phyloP scores from a whole-genome alignment of 768 basidiomycete genomes.

The Tylopilus rubrobrunneus region DNA sequence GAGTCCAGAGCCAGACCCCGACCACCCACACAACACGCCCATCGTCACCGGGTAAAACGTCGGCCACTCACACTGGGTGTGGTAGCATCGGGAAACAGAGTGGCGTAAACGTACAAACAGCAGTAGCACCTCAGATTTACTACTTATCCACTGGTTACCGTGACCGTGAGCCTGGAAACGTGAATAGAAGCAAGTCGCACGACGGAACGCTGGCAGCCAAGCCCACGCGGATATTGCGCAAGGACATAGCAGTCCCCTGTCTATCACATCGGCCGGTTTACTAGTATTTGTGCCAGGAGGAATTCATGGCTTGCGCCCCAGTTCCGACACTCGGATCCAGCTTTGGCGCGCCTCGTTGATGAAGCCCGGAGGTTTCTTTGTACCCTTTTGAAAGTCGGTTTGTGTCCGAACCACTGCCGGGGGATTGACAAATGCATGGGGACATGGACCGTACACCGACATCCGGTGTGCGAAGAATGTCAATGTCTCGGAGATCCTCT shows the following conservation, averaged over 20 bases:
- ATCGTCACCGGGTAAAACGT: not conserved
- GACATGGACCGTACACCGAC: conserved; percentile 3
- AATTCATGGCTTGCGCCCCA: not conserved
- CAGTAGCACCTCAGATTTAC: conserved; percentile 2
- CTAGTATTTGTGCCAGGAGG: not conserved
- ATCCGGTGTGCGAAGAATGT: conserved; percentile 32
- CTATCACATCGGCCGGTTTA: not conserved
- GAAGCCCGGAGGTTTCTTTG: not conserved
- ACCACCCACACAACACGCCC: conserved; percentile 16
- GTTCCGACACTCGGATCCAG: not conserved
- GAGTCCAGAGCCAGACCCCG: conserved; percentile 17
- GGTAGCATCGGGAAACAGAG: not conserved
- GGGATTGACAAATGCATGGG: not conserved
- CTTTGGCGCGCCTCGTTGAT: not conserved
- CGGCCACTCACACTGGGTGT: not conserved
- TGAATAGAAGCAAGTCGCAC: not conserved
- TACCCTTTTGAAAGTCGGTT: not conserved
- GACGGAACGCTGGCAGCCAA: not conserved
- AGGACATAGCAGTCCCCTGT: not conserved
- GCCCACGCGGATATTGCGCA: not conserved
- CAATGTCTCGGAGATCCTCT: not conserved
- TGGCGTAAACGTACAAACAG: conserved; percentile 12
- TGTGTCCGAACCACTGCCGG: conserved; percentile 26
- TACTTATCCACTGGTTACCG: not conserved
- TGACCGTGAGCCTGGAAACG: not conserved